Conservation (phyloP, 805 yeast genomes). For the Zygosaccharomyces kombuchaensis region DNA sequence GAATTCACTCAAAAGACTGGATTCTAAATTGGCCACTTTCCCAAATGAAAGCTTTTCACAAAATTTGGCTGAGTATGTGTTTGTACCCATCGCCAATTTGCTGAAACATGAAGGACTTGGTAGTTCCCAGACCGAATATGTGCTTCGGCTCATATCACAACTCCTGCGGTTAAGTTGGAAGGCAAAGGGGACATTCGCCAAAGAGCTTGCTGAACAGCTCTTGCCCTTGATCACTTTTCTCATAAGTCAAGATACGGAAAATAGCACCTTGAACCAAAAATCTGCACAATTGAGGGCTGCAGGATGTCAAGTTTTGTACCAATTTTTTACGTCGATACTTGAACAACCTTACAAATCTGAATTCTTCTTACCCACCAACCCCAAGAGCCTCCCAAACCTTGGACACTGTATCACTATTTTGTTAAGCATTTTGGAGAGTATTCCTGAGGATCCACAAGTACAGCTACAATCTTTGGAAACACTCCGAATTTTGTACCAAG, state of each 20-base stretch:
- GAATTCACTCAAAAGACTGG: conserved; percentile 35
- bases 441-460: conserved; percentile 24
- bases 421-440: conserved; percentile 34
- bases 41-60: conserved; percentile 29
- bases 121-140: conserved; percentile 43
- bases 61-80: conserved; percentile 55
- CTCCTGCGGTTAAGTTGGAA: conserved; percentile 50
- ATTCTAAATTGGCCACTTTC: conserved; percentile 20
- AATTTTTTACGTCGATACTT: conserved; percentile 33
- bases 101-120: conserved; percentile 46
- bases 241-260: conserved; percentile 34
- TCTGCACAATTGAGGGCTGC: conserved; percentile 38
- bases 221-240: conserved; percentile 44
- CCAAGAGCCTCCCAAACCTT: conserved; percentile 39
- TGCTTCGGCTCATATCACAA: conserved; percentile 42
- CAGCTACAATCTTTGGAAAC: conserved; percentile 36
- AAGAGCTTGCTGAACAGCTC: conserved; percentile 41
- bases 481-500: conserved; percentile 34
- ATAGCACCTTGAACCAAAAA: conserved; percentile 20
- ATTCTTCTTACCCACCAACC: conserved; percentile 18
- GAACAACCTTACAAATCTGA: conserved; percentile 23
- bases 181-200: conserved; percentile 34
- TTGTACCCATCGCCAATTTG: conserved; percentile 54
- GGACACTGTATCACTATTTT: conserved; percentile 47
- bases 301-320: conserved; percentile 34